Conservation (phyloP, 176 grass and related monocot species). For the Avena insularis region DNA sequence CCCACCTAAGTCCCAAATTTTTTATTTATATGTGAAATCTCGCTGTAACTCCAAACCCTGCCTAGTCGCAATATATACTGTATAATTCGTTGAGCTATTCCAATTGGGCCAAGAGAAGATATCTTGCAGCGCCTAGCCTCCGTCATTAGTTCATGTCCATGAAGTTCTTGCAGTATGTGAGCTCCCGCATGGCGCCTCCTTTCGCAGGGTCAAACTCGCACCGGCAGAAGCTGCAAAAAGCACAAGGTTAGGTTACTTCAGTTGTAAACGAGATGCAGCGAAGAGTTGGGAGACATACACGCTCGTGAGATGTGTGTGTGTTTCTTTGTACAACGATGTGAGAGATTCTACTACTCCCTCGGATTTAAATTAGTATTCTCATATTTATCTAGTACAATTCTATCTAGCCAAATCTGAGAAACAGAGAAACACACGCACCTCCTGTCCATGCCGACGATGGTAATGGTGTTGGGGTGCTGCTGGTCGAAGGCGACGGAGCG, state of each 20-base stretch:
- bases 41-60: no score
- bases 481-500: conserved; percentile 69
- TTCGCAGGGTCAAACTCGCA: conserved; percentile 70
- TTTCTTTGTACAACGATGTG: no score
- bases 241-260: neutral
- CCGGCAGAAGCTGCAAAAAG: conserved; percentile 68
- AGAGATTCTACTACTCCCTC: no score
- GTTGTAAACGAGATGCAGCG: neutral
- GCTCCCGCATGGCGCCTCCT: conserved; percentile 65
- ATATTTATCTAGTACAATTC: no score
- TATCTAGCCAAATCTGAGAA: no score
- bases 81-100: no score
- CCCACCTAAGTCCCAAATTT: no score
- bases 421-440: conserved; percentile 42
- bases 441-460: conserved; percentile 77
- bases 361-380: no score
- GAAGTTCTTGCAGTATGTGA: conserved; percentile 61
- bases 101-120: no score
- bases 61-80: no score
- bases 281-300: neutral
- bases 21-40: no score
- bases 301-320: no score
- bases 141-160: conserved; percentile 29
- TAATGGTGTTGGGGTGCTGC: conserved; percentile 52
- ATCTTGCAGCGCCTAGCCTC: neutral